A percentile compares a stretch with the other conserved stretches of the same genome.
Evolutionary conservation across 176 grass and related monocot species (phyloP).

Genomic region (Juncus effusus): DNA sequence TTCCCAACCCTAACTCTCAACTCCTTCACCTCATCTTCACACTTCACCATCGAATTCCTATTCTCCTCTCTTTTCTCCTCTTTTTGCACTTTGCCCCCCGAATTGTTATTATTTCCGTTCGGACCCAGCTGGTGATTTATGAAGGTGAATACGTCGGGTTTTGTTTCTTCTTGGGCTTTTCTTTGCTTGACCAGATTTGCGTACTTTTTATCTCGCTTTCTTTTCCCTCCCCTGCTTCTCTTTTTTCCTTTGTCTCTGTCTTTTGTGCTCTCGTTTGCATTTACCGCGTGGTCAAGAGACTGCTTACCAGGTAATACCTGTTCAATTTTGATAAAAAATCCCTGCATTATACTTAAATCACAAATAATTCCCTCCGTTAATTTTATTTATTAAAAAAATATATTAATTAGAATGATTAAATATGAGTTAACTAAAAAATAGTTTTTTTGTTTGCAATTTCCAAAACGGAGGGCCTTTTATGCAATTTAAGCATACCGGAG

Average conservation of each 20-base stretch:
- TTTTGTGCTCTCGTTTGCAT: slow-evolving; percentile 26
- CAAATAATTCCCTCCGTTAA: no score
- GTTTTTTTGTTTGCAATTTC: no score
- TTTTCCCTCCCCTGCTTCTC: slow-evolving; percentile 64
- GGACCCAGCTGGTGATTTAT: slow-evolving; percentile 67
- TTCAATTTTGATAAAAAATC: no score
- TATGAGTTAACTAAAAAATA: no score
- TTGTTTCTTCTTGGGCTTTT: slow-evolving; percentile 58
- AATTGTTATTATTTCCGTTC: slow-evolving; percentile 32
- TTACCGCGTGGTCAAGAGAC: slow-evolving; percentile 75
- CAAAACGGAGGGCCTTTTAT: no score
- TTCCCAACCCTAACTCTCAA: slow-evolving; percentile 49
- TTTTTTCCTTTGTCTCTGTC: slow-evolving; percentile 34
- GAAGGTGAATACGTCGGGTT: slow-evolving; percentile 70
- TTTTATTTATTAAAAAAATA: no score
- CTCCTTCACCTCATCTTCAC: slow-evolving; percentile 71
- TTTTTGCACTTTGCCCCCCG: slow-evolving; percentile 38
- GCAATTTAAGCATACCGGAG: no score
- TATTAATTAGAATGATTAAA: no score
- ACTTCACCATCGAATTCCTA: slow-evolving; percentile 64
- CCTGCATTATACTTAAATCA: no score
- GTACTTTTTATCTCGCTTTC: slow-evolving; percentile 69
- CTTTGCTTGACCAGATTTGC: slow-evolving; percentile 51
- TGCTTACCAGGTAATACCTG: slow-evolving; percentile 50
- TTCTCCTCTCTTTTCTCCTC: slow-evolving; percentile 46